Evolutionary conservation across 2,329 filamentous ascomycete genomes (phyloP).

Genomic region (Ophiocordyceps unilateralis): DNA sequence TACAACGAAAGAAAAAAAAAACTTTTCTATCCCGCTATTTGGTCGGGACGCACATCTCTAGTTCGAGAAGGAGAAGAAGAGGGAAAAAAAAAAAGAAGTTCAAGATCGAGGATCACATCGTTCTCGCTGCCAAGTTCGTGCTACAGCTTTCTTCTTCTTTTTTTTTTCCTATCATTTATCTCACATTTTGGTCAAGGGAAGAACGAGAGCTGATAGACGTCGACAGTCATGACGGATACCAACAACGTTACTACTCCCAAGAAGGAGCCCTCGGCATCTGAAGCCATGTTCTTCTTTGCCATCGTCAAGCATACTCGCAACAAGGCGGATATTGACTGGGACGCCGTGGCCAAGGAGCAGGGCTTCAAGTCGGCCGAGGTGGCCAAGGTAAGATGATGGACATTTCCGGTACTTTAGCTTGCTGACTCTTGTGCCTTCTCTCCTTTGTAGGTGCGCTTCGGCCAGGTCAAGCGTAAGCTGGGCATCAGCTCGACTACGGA

Average conservation of each 20-base stretch:
- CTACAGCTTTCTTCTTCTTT: no score
- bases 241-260: conserved; percentile 3
- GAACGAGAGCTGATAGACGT: neutral
- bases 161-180: neutral
- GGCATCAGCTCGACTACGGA: conserved; percentile 15
- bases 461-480: conserved; percentile 31
- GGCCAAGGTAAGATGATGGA: conserved; percentile 19
- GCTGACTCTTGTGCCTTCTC: no score
- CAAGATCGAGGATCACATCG: no score
- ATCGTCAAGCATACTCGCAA: conserved; percentile 25
- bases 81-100: no score
- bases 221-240: conserved; percentile 12
- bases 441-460: conserved; percentile 22
- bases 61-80: no score
- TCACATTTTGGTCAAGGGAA: neutral
- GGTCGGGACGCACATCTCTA: no score
- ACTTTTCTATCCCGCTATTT: no score
- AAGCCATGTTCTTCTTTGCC: conserved; percentile 26
- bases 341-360: conserved; percentile 21
- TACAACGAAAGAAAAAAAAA: no score
- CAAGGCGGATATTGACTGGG: conserved; percentile 31
- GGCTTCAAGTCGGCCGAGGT: conserved; percentile 27
- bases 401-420: neutral
- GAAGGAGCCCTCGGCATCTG: conserved; percentile 20
- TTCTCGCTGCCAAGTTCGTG: no score